phyloP scores from a whole-genome alignment of 805 yeast genomes.

The Ogataea minuta region DNA sequence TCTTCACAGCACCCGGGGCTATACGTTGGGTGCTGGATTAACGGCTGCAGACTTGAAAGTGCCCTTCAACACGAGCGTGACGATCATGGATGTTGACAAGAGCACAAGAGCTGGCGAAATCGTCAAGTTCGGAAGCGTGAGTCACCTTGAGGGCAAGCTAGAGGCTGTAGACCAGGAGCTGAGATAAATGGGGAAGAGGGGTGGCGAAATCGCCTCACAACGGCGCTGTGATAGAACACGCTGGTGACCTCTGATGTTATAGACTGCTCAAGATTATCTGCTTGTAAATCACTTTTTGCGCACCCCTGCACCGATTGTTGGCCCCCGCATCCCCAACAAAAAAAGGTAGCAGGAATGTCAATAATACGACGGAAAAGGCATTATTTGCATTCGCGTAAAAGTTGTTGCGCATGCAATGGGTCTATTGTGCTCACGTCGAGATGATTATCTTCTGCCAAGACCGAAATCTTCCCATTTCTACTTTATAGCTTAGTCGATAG shows the following conservation, averaged over 20 bases:
- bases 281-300: no score
- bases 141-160: conserved; percentile 60
- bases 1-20: conserved; percentile 41
- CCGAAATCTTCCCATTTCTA: no score
- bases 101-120: conserved; percentile 41
- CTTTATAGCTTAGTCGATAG: no score
- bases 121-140: conserved; percentile 60
- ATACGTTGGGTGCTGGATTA: conserved; percentile 38
- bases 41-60: conserved; percentile 44
- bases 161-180: conserved; percentile 45
- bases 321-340: conserved; percentile 7
- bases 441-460: no score
- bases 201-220: not conserved
- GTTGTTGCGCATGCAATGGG: no score
- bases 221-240: no score
- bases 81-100: conserved; percentile 58
- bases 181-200: conserved; percentile 3
- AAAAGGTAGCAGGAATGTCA: not conserved
- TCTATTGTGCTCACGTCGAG: no score
- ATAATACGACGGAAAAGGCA: no score
- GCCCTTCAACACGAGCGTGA: conserved; percentile 75
- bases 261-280: no score
- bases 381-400: no score
- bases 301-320: conserved; percentile 10
- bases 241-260: no score